phyloP scores from a whole-genome alignment of 495 filamentous ascomycete genomes.

The Xylaria castorea region DNA sequence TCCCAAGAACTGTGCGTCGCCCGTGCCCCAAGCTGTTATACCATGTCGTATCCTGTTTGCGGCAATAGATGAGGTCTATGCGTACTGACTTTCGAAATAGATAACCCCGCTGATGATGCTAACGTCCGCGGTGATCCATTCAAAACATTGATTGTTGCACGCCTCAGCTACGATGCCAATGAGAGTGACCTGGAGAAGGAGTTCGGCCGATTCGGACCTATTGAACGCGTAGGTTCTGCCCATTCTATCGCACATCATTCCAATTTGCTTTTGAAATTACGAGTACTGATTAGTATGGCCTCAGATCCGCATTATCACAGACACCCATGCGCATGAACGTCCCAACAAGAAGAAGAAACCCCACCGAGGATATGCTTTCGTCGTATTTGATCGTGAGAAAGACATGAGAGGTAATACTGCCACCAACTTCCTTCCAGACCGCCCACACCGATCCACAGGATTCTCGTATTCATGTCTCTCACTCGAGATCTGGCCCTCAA shows the following conservation, averaged over 20 bases:
- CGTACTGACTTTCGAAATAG: conserved; percentile 49
- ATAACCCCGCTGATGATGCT: conserved; percentile 75
- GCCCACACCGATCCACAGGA: conserved; percentile 44
- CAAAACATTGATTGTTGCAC: conserved; percentile 91
- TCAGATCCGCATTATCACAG: conserved; percentile 85
- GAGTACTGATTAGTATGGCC: conserved; percentile 29
- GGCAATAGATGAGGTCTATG: neutral
- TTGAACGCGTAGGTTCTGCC: conserved; percentile 76
- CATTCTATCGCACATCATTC: neutral
- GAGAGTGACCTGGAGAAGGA: conserved; percentile 91
- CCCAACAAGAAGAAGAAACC: conserved; percentile 82
- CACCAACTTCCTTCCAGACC: conserved; percentile 48
- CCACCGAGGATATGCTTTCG: conserved; percentile 92
- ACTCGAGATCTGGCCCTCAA: conserved; percentile 59
- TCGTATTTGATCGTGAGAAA: conserved; percentile 96
- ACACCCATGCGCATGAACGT: conserved; percentile 69
- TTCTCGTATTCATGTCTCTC: conserved; percentile 42
- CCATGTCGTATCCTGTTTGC: conserved; percentile 14
- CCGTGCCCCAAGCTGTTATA: neutral
- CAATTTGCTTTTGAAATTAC: neutral
- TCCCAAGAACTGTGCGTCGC: conserved; percentile 68
- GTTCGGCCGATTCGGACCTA: conserved; percentile 92
- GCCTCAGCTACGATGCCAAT: conserved; percentile 86
- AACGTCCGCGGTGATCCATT: conserved; percentile 92
- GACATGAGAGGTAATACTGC: conserved; percentile 95